Evolutionary conservation across 2,329 filamentous ascomycete species (phyloP).

Genomic region (Colletotrichum godetiae): DNA sequence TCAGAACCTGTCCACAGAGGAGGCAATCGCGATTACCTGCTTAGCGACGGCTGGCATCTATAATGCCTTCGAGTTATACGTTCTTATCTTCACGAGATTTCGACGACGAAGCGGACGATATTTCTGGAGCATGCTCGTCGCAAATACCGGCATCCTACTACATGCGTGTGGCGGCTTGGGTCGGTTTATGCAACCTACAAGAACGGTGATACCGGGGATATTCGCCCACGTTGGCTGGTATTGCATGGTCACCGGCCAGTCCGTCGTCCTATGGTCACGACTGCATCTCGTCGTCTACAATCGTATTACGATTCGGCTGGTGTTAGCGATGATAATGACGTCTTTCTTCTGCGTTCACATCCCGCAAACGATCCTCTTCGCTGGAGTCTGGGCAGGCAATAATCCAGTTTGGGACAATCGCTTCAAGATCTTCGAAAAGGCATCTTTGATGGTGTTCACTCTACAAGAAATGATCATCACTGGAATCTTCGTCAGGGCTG

Average conservation of each 20-base stretch:
- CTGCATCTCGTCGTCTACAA: constrained; percentile 63
- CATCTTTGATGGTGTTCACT: constrained; percentile 67
- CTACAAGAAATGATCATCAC: constrained; percentile 66
- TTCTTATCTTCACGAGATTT: constrained; percentile 42
- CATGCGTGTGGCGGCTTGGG: constrained; percentile 58
- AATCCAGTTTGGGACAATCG: constrained; percentile 38
- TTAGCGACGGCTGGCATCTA: constrained; percentile 32
- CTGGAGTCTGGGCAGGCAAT: constrained; percentile 55
- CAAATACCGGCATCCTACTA: constrained; percentile 57
- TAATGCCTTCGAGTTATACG: constrained; percentile 40
- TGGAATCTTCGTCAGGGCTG: constrained; percentile 50
- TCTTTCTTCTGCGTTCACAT: constrained; percentile 59
- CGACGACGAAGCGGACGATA: constrained; percentile 40
- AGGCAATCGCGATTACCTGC: constrained; percentile 18
- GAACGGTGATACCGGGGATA: constrained; percentile 57
- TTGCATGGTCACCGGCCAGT: constrained; percentile 64
- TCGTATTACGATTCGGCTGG: constrained; percentile 13
- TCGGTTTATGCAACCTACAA: constrained; percentile 47
- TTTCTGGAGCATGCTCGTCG: constrained; percentile 44
- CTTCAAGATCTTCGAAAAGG: constrained; percentile 62
- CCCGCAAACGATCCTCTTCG: constrained; percentile 62
- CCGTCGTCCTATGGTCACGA: constrained; percentile 51
- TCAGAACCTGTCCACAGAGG: neutral
- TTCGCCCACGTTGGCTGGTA: constrained; percentile 54
- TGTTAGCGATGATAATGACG: constrained; percentile 64